A percentile compares a stretch with the other conserved stretches of the same genome.
Evolutionary conservation across 2,329 filamentous ascomycete species (phyloP).

Genomic region (Colletotrichum gigasporum): DNA sequence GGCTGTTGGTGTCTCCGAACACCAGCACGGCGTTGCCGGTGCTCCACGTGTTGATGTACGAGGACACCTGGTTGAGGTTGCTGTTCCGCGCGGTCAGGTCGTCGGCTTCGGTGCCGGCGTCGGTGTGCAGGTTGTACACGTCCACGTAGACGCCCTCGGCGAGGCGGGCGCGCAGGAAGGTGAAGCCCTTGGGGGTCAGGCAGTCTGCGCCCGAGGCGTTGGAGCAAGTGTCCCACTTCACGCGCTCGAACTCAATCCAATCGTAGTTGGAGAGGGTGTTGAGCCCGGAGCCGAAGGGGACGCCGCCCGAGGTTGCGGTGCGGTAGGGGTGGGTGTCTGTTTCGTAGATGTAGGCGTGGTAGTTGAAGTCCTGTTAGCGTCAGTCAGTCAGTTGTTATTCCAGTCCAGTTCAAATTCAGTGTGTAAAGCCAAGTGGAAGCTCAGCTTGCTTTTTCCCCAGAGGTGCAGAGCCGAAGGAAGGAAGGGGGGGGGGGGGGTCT

Average conservation of each 20-base stretch:
- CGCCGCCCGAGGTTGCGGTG: conserved; percentile 72
- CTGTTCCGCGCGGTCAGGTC: conserved; percentile 66
- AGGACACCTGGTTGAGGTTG: conserved; percentile 68
- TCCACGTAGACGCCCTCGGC: conserved; percentile 66
- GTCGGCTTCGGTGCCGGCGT: conserved; percentile 65
- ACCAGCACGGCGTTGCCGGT: conserved; percentile 70
- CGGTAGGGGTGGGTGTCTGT: conserved; percentile 68
- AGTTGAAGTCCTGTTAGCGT: conserved; percentile 52
- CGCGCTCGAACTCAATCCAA: conserved; percentile 64
- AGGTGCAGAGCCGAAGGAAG: not conserved
- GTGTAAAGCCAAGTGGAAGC: too few relatives aligned
- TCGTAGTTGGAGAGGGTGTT: conserved; percentile 70
- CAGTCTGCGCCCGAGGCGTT: conserved; percentile 66
- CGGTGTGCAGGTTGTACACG: conserved; percentile 73
- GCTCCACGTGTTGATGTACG: conserved; percentile 65
- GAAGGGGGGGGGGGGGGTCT: too few relatives aligned
- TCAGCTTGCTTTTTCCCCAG: not conserved
- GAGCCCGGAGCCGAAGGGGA: conserved; percentile 69
- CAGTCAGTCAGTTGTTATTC: not conserved
- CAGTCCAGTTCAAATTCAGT: too few relatives aligned
- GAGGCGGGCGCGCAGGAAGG: conserved; percentile 68
- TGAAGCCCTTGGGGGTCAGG: conserved; percentile 76
- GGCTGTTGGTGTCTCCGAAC: conserved; percentile 72
- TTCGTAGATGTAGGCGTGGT: conserved; percentile 70
- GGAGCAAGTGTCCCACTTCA: conserved; percentile 69